Evolutionary conservation across 108 stramenopile species (phyloP), one percentile per base, ranked within the genome.

Genomic region (Chaetoceros muelleri): DNA sequence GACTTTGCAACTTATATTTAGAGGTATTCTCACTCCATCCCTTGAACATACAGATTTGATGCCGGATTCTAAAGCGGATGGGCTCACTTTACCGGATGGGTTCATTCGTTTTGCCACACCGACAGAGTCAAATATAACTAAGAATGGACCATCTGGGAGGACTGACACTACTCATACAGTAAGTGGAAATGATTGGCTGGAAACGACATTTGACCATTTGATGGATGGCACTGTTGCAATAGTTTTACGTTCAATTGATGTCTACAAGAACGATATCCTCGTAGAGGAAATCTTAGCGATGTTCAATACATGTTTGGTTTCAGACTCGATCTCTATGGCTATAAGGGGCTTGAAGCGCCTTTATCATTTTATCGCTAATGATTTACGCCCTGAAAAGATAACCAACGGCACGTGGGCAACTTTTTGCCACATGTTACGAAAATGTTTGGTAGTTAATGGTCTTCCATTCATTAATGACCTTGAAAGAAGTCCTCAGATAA

Each of bases 381-480:
- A 90, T 46, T 52, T 90, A 46, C 57, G 79, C 7, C 25, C 73
- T 20, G 69, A 61, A 46, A 51, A 62, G 29, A 46, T 84, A 16
- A 73, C 69, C 7, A 82, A 86, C 48, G 81, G 85, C 48, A 79
- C 71, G 0, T 90, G 88, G 88, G 85, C 79, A n/a, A 86, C 88
- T 23, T 76, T 84, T 10, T 74, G 80, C 24, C 88, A 86, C 70
- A 90, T 90, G 85, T 61, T 90, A 18, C 69, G 79, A 52, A 70
- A 84, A 58, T 82, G 81, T 28, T 58, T 90, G 52, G 56, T 57
- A 44, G 79, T 86, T 3, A 67, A 84, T 47, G 71, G 74, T 46
- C 57, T 90, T 21, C 84, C 87, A 20, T 52, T 29, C 30, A 28
- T 53, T 3, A 13, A 1, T 0, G 65, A 44, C 34, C 34, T 62